Evolutionary conservation across 495 filamentous ascomycete species (phyloP).

Genomic region (Cenococcum geophilum): DNA sequence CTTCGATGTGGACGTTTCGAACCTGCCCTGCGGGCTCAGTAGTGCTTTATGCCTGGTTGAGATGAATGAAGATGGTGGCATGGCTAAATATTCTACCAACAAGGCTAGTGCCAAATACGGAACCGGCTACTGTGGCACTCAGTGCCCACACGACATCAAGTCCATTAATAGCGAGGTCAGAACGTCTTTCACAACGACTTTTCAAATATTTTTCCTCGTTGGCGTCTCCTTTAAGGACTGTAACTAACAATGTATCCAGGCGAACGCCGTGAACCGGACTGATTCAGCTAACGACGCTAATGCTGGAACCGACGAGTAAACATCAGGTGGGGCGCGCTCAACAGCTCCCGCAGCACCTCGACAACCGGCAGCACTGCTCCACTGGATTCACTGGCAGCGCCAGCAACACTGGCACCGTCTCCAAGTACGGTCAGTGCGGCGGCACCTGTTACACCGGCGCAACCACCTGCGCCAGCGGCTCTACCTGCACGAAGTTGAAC

Average conservation of each 20-base stretch:
- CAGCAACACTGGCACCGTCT: too few species aligned
- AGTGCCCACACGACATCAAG: constrained; percentile 49
- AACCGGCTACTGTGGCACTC: constrained; percentile 65
- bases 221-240: not conserved
- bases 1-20: constrained; percentile 59
- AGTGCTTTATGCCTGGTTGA: constrained; percentile 61
- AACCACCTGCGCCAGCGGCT: too few species aligned
- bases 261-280: constrained; percentile 50
- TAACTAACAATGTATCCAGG: constrained; percentile 15
- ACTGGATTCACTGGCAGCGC: too few species aligned
- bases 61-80: constrained; percentile 53
- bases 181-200: not conserved
- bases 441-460: too few species aligned
- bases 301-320: constrained; percentile 51
- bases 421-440: too few species aligned
- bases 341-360: not conserved
- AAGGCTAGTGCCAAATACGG: constrained; percentile 59
- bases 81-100: constrained; percentile 46
- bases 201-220: too few species aligned
- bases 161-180: constrained; percentile 55
- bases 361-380: too few species aligned
- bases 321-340: not conserved
- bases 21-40: constrained; percentile 60
- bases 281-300: constrained; percentile 54
- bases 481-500: too few species aligned